phyloP scores from a whole-genome alignment of 2,329 filamentous ascomycete species.

The Aspergillus unguis region DNA sequence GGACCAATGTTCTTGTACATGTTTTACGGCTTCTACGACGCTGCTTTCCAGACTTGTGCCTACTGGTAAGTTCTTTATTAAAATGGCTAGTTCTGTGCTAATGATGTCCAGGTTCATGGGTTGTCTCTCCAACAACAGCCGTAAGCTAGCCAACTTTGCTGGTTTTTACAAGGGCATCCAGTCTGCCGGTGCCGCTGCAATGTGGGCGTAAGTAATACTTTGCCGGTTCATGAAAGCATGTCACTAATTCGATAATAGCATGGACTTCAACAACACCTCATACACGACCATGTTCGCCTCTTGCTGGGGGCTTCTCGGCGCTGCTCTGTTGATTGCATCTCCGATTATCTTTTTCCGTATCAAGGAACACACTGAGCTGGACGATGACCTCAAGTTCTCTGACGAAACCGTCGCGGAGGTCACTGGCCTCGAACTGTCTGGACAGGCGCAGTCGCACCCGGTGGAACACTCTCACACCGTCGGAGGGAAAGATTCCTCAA shows the following conservation, averaged over 20 bases:
- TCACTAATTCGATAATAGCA: slow-evolving; percentile 47
- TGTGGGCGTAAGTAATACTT: slow-evolving; percentile 39
- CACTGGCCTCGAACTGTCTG: slow-evolving; percentile 22
- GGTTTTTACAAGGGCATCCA: slow-evolving; percentile 90
- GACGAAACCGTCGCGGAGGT: slow-evolving; percentile 80
- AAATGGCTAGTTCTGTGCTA: background rate
- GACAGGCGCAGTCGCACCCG: background rate
- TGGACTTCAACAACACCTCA: slow-evolving; percentile 61
- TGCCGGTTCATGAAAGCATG: background rate
- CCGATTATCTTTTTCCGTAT: slow-evolving; percentile 78
- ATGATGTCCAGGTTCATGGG: slow-evolving; percentile 71
- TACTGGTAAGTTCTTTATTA: slow-evolving; percentile 64
- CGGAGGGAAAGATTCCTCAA: too few relatives aligned
- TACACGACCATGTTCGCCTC: slow-evolving; percentile 71
- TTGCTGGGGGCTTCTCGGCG: slow-evolving; percentile 72
- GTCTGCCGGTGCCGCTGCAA: slow-evolving; percentile 72
- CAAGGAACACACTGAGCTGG: slow-evolving; percentile 73
- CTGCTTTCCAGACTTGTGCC: slow-evolving; percentile 81
- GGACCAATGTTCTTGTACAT: slow-evolving; percentile 87
- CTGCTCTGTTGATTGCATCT: slow-evolving; percentile 70
- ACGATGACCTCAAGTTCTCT: slow-evolving; percentile 79
- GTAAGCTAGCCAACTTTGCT: slow-evolving; percentile 86
- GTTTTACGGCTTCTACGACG: slow-evolving; percentile 86
- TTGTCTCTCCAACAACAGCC: slow-evolving; percentile 84
- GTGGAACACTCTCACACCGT: background rate